Evolutionary conservation across 495 filamentous ascomycete genomes (phyloP).

Genomic region (Apodospora peruviana): DNA sequence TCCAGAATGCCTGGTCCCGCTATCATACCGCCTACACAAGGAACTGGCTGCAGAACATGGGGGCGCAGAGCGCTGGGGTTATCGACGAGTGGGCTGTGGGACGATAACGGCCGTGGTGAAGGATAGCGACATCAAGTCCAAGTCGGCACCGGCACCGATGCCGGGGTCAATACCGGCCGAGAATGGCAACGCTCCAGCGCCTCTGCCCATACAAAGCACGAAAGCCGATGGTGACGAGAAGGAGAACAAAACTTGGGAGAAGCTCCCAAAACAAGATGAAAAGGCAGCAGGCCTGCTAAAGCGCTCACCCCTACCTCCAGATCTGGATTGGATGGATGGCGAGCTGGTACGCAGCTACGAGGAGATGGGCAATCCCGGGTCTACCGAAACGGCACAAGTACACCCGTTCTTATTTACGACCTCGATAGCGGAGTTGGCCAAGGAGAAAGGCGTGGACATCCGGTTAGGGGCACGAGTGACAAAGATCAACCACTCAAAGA

Average conservation of each 20-base stretch:
- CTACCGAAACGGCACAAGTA: constrained; percentile 76
- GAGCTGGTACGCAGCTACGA: constrained; percentile 65
- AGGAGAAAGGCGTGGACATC: constrained; percentile 68
- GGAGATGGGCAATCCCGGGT: constrained; percentile 70
- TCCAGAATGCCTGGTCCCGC: constrained; percentile 73
- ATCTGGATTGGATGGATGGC: constrained; percentile 81
- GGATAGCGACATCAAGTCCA: constrained; percentile 27
- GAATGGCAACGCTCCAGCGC: neutral
- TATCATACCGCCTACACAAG: constrained; percentile 79
- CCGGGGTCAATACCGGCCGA: neutral
- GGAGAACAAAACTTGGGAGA: constrained; percentile 39
- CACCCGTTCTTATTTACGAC: constrained; percentile 92
- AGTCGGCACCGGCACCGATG: neutral
- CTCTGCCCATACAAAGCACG: constrained; percentile 22
- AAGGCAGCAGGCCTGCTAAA: constrained; percentile 54
- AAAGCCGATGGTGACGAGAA: constrained; percentile 8
- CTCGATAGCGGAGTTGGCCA: constrained; percentile 74
- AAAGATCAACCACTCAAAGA: constrained; percentile 42
- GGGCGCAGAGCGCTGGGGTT: constrained; percentile 82
- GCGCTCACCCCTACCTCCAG: constrained; percentile 61
- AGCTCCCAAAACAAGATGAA: constrained; percentile 67
- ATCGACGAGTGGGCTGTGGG: constrained; percentile 72
- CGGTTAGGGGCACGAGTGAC: constrained; percentile 56
- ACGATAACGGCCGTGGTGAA: constrained; percentile 57
- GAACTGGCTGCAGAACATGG: constrained; percentile 81